These are phyloP conservation scores for Hanseniaspora singularis DNA, from an alignment of 805 yeast genomes.

Conservation along the genomic window DNA sequence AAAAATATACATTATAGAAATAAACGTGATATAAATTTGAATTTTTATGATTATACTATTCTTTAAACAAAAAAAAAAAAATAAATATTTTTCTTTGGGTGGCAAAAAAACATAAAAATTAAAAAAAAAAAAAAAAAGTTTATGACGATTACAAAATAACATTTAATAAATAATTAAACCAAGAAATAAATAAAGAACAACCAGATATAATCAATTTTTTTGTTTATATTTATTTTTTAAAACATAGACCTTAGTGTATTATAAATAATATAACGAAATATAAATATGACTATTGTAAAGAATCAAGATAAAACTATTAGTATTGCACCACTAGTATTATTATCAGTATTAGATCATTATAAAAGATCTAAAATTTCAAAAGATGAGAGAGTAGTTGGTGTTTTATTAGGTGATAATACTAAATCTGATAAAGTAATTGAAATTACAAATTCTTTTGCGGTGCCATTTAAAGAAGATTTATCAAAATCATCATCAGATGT, in stretches of 20 bases:
- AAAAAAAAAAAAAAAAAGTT: background rate
- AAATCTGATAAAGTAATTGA: conserved; percentile 39
- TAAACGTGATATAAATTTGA: too few relatives aligned
- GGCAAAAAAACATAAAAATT: conserved; percentile 8
- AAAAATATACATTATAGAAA: too few relatives aligned
- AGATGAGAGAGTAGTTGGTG: conserved; percentile 85
- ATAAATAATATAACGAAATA: too few relatives aligned
- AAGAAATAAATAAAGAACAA: background rate
- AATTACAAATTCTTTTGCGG: conserved; percentile 87
- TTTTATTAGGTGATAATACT: conserved; percentile 70
- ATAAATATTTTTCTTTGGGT: background rate
- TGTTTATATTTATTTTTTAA: too few relatives aligned
- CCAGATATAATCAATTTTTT: too few relatives aligned
- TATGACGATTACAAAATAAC: background rate
- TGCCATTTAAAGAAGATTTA: conserved; percentile 96
- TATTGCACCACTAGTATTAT: conserved; percentile 87
- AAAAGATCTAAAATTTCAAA: conserved; percentile 67
- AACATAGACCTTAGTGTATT: too few relatives aligned
- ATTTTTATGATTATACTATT: too few relatives aligned
- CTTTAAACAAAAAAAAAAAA: too few relatives aligned
- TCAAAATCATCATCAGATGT: conserved; percentile 59
- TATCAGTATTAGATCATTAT: conserved; percentile 91
- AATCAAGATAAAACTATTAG: conserved; percentile 37
- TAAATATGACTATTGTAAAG: background rate
- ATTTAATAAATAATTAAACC: background rate